These are phyloP conservation scores for Raffaelea ambrosiae DNA, from an alignment of 2,329 filamentous ascomycete genomes.

Conservation along the genomic window DNA sequence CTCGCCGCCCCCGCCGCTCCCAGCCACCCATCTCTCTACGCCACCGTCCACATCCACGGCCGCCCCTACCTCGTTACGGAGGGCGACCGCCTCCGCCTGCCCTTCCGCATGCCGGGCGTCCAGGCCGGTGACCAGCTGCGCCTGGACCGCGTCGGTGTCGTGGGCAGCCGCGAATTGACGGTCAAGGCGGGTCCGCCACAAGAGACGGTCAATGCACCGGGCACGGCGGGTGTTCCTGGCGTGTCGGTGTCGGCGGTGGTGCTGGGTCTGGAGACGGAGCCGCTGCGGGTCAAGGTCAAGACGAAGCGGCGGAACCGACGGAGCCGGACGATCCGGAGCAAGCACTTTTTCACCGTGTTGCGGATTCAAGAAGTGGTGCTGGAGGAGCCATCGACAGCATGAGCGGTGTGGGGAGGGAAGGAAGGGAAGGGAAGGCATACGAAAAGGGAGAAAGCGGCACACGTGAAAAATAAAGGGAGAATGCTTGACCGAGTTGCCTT, in stretches of 20 bases:
- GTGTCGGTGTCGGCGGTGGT: conserved; percentile 51
- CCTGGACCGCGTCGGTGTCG: conserved; percentile 71
- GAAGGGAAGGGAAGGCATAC: conserved; percentile 27
- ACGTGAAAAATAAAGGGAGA: too few relatives aligned
- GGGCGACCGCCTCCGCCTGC: conserved; percentile 68
- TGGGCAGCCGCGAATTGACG: conserved; percentile 57
- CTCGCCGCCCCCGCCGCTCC: background rate
- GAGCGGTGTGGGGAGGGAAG: background rate
- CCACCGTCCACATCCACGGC: conserved; percentile 71
- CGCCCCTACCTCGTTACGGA: conserved; percentile 70
- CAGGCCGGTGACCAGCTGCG: conserved; percentile 77
- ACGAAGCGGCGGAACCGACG: conserved; percentile 70
- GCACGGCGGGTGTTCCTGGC: conserved; percentile 6
- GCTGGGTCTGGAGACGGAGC: conserved; percentile 74
- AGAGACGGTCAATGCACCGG: background rate
- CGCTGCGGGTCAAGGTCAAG: conserved; percentile 69
- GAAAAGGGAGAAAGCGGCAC: background rate
- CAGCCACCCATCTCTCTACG: conserved; percentile 39
- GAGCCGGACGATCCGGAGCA: conserved; percentile 71
- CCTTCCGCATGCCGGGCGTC: conserved; percentile 70
- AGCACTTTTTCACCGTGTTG: conserved; percentile 83
- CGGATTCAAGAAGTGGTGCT: conserved; percentile 58
- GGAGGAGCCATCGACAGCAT: background rate
- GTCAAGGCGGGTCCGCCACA: background rate
- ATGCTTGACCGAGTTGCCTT: too few relatives aligned